Evolutionary conservation across 495 filamentous ascomycete species (phyloP), one percentile per base, ranked within the genome.

Genomic region (Daldinia loculata): DNA sequence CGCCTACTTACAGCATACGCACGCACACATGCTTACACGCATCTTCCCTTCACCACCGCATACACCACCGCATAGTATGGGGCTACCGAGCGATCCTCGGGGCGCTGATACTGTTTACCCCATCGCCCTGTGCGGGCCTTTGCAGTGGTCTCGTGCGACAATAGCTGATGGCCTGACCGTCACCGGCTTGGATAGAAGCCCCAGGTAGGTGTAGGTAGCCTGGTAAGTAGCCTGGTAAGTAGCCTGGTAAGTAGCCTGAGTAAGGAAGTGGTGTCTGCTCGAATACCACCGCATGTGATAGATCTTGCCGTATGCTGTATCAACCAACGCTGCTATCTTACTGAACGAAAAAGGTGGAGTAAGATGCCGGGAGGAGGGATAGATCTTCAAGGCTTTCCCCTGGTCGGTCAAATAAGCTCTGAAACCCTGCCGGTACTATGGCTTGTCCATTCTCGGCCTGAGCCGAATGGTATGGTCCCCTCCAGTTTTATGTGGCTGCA

Each of bases 401-500:
- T 67, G 70, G 66, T 56, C 69, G 72, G 71, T 45, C 74, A 68
- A 75, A 77, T 72, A 76, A 69, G 68, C 68, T 77, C 68, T 76
- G 70, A 72, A 66, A 76, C 75, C 75, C 70, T 77, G 75, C 69
- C 70, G 69, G 68, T 70, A 71, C 53, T 71, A 76, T 72, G 62
- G 57, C 70, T 66, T 58, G 65, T 48, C 67, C 65, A 72, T 76
- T 61, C 70, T 77, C 75, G 75, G 75, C 73, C 73, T 75, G 75
- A 74, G 75, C 75, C 75, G 75, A 77, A 69, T 72, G 68, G 68
- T 58, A 73, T 60, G 65, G 66, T 66, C 61, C 22, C 66, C 66
- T 67, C 62, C 57, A 66, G 52, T 29, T 53, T 59, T 66, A 62
- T 59, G 73, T 66, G 73, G 66, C 66, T 74, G 71, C 71, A 67